Evolutionary conservation across 495 filamentous ascomycete genomes (phyloP).

Genomic region (Cudoniella acicularis): DNA sequence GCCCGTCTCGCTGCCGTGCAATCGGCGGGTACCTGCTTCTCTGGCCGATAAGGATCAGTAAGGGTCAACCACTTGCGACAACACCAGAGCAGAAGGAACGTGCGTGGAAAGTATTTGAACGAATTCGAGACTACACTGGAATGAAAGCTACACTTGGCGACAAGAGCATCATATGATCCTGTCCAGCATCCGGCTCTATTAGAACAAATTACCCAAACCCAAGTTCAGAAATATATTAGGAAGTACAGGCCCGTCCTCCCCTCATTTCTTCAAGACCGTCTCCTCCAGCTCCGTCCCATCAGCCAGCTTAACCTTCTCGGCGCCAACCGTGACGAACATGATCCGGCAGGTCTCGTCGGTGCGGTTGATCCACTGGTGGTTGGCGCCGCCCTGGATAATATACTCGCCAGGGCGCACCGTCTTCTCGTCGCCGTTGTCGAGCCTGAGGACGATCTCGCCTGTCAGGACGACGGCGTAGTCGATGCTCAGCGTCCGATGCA

Average conservation of each 20-base stretch:
- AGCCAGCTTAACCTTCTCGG: conserved; percentile 27
- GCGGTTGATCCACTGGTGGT: conserved; percentile 34
- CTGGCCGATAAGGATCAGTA: conserved; percentile 29
- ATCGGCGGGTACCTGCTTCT: conserved; percentile 29
- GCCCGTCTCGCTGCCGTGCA: conserved; percentile 14
- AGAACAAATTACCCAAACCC: not conserved
- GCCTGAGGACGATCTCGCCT: conserved; percentile 32
- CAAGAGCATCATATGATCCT: conserved; percentile 24
- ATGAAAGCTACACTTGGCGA: conserved; percentile 30
- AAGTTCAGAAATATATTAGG: conserved; percentile 1
- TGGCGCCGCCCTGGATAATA: conserved; percentile 33
- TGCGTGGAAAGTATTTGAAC: conserved; percentile 23
- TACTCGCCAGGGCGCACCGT: conserved; percentile 30
- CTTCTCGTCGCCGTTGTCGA: conserved; percentile 34
- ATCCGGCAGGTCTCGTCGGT: conserved; percentile 28
- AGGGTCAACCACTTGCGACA: conserved; percentile 16
- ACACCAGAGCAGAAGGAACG: conserved; percentile 20
- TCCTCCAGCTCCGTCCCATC: conserved; percentile 29
- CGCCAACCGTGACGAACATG: conserved; percentile 28
- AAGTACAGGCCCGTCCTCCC: not conserved
- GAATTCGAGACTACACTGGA: conserved; percentile 30
- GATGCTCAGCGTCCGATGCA: conserved; percentile 34
- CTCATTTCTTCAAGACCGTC: too few species aligned
- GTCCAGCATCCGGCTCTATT: conserved; percentile 2
- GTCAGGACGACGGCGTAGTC: conserved; percentile 34